Base-by-base conservation (phyloP, 352 stramenopile species). In the Phytopythium cucurbitacearum region DNA sequence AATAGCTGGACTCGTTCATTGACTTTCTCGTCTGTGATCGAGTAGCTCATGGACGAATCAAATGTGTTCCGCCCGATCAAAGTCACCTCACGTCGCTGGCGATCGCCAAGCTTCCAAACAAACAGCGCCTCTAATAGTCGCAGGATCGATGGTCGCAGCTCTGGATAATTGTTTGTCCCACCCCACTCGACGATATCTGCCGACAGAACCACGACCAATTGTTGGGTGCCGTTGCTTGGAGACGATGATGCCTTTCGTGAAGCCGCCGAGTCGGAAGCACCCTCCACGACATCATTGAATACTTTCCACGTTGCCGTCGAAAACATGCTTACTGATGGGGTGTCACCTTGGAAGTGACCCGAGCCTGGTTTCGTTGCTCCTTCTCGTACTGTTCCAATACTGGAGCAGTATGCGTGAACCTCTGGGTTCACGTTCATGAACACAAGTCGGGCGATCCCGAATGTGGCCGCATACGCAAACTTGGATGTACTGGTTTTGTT, bases 41-140 rank as follows among this genome's bases (percentile, higher is more conserved):
- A 62, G 36, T 78, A 81, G 9, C 57, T 72, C 15, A 83, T 67
- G 0, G 80, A 80, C 28, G 57, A 76, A 7, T 59, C 60, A 15
- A 33, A 45, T 0, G 69, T 62, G 11, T 56, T 68, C n/a, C 39
- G 57, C 48, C 76, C 76, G 28, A 92, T 62, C 12, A 92, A 40
- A 33, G 48, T 48, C 7, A 85, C 59, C 8, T 76, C 48, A 34
- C 80, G 66, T 10, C 67, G 58, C 10, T 53, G 51, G 28, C 59
- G 59, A 8, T 65, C 46, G 15, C 60, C 57, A 9, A 66, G 55
- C 57, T 91, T 90, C 82, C 82, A 92, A 9, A 68, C 56, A 64
- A 89, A 87, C 0, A 86, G 37, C 32, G 84, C 83, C 16, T 92
- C 82, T 0, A 92, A 53, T 1, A 92, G 41, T 28, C 64, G 72